Conservation (phyloP, 306 rosid species). For the Arachis stenosperma region DNA sequence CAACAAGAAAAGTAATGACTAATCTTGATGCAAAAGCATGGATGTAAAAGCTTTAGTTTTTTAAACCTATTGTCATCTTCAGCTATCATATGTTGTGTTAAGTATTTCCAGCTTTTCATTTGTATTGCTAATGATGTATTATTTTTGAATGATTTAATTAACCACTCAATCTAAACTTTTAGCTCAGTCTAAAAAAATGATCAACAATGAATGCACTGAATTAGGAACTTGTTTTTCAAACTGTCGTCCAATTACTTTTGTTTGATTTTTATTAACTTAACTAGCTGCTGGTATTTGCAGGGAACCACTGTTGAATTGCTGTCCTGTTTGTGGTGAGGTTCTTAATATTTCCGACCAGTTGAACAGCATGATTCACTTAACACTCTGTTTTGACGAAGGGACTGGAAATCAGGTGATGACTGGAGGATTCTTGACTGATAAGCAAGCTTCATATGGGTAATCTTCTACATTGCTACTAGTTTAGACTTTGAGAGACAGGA, state of each 20-base stretch:
- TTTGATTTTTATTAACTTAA: slow-evolving; percentile 36
- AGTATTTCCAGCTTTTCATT: slow-evolving; percentile 7
- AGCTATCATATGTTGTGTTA: background rate
- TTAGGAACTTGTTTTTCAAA: background rate
- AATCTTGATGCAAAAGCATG: slow-evolving; percentile 33
- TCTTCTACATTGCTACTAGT: slow-evolving; percentile 34
- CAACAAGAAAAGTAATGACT: slow-evolving; percentile 86
- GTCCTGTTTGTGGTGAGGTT: slow-evolving; percentile 97
- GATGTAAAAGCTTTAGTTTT: slow-evolving; percentile 30
- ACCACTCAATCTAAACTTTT: no score
- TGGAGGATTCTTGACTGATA: slow-evolving; percentile 95
- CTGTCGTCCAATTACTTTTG: slow-evolving; percentile 8
- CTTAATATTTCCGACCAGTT: slow-evolving; percentile 78
- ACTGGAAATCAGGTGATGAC: slow-evolving; percentile 97
- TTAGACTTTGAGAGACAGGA: slow-evolving; percentile 6
- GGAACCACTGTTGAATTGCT: slow-evolving; percentile 80
- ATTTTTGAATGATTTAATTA: slow-evolving; percentile 13
- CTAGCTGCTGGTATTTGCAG: slow-evolving; percentile 57
- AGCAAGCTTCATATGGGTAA: slow-evolving; percentile 93
- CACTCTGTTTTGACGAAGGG: slow-evolving; percentile 95
- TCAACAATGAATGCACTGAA: slow-evolving; percentile 4
- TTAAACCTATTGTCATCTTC: slow-evolving; percentile 16
- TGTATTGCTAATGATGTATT: background rate
- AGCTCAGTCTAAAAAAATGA: no score
- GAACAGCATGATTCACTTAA: slow-evolving; percentile 77